A percentile compares a stretch with the other conserved stretches of the same genome.
phyloP scores from a whole-genome alignment of 306 rosid species.

The Comarum palustre region DNA sequence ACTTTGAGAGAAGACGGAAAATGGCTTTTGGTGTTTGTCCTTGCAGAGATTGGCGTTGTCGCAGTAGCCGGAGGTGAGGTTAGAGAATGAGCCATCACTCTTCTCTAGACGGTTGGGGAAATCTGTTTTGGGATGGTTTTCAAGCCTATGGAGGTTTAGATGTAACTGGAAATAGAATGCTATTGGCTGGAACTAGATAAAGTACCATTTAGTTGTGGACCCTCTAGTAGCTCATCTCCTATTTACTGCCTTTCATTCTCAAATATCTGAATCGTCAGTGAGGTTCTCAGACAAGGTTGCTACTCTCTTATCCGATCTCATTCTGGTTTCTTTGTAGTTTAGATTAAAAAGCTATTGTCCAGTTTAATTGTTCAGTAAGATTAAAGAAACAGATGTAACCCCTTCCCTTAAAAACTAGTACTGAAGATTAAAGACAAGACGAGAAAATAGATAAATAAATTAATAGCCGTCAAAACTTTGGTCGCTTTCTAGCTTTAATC shows the following conservation, averaged over 20 bases:
- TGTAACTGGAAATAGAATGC: constrained; percentile 14
- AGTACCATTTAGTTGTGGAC: constrained; percentile 52
- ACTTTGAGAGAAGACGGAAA: constrained; percentile 16
- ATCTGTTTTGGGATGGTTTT: constrained; percentile 28
- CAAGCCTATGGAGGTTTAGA: constrained; percentile 10
- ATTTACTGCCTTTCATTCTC: not conserved
- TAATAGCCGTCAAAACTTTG: constrained; percentile 5
- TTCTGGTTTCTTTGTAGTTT: too few species aligned
- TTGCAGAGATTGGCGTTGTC: constrained; percentile 30
- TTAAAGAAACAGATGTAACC: too few species aligned
- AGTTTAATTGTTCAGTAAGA: too few species aligned
- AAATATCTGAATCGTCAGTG: too few species aligned
- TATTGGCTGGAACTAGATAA: constrained; percentile 73
- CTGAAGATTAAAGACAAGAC: not conserved
- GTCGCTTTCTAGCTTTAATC: constrained; percentile 13
- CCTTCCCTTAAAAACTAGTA: not conserved
- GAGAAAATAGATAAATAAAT: not conserved
- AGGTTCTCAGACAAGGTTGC: too few species aligned
- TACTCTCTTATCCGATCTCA: too few species aligned
- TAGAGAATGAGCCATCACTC: constrained; percentile 54
- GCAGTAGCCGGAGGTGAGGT: constrained; percentile 40
- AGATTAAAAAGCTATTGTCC: too few species aligned
- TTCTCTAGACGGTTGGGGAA: not conserved
- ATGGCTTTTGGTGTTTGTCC: constrained; percentile 12
- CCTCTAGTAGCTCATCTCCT: constrained; percentile 10